A percentile compares a stretch with the other conserved stretches of the same genome.
These are phyloP conservation scores for Coccomyxa sp. DNA, from an alignment of 139 green algal genomes.

Conservation along the genomic window DNA sequence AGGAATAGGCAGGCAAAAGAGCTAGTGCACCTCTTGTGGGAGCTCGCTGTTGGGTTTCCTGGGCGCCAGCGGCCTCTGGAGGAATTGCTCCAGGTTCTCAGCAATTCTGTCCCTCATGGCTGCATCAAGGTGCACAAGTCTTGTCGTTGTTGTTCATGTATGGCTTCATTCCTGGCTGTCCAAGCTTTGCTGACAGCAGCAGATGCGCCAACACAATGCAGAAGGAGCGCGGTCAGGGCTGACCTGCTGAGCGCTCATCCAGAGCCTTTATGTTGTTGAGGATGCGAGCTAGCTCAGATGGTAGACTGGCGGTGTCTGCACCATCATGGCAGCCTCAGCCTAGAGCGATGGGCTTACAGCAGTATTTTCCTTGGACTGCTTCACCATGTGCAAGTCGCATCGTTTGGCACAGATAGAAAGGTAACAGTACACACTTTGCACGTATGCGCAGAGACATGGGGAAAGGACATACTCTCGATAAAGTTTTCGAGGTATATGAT, in stretches of 20 bases:
- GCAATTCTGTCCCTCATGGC: slow-evolving; percentile 11
- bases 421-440: no score
- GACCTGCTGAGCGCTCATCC: slow-evolving; percentile 54
- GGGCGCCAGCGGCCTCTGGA: slow-evolving; percentile 5
- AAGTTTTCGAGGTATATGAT: slow-evolving; percentile 15
- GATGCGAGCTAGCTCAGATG: slow-evolving; percentile 63
- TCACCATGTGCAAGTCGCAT: no score
- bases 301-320: slow-evolving; percentile 44
- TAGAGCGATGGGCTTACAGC: no score
- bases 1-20: no score
- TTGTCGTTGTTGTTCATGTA: background rate
- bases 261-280: slow-evolving; percentile 72
- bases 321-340: no score
- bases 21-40: slow-evolving; percentile 5
- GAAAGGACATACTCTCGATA: slow-evolving; percentile 4
- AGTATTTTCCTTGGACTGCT: no score
- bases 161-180: no score
- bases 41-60: background rate
- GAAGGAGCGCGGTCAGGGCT: background rate
- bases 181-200: no score
- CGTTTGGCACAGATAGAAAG: no score
- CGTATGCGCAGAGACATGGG: no score
- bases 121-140: slow-evolving; percentile 2
- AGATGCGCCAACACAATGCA: no score
- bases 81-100: slow-evolving; percentile 19